Conservation (phyloP, 805 yeast species). For the Candida saitoana region DNA sequence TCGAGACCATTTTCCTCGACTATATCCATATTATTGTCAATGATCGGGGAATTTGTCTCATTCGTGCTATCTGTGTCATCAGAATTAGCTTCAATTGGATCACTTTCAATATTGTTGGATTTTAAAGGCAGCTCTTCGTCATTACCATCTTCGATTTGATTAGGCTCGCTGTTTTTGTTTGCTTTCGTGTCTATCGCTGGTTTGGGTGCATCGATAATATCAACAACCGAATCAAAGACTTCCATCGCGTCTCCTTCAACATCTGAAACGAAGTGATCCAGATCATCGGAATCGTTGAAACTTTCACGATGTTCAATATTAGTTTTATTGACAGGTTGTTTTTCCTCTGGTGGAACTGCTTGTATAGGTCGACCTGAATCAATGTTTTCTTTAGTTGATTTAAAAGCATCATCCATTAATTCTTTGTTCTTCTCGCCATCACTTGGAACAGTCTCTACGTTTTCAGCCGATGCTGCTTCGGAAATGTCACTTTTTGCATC, state of each 20-base stretch:
- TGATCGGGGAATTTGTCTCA: no score
- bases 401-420: background rate
- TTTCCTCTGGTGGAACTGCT: no score
- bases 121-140: background rate
- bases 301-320: background rate
- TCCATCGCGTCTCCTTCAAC: background rate
- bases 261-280: background rate
- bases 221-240: background rate
- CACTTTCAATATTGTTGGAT: background rate
- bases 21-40: no score
- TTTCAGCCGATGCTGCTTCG: background rate
- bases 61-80: no score
- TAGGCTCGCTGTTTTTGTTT: background rate
- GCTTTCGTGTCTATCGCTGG: no score
- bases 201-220: no score
- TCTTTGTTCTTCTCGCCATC: background rate
- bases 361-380: no score
- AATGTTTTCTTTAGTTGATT: background rate
- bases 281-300: background rate
- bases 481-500: background rate
- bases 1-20: no score
- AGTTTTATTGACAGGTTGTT: no score
- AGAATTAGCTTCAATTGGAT: background rate
- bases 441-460: background rate
- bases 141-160: slow-evolving; percentile 1